A percentile compares a stretch with the other conserved stretches of the same genome.
phyloP scores from a whole-genome alignment of 2,329 filamentous ascomycete genomes.

The Pseudocercospora macadamiae region DNA sequence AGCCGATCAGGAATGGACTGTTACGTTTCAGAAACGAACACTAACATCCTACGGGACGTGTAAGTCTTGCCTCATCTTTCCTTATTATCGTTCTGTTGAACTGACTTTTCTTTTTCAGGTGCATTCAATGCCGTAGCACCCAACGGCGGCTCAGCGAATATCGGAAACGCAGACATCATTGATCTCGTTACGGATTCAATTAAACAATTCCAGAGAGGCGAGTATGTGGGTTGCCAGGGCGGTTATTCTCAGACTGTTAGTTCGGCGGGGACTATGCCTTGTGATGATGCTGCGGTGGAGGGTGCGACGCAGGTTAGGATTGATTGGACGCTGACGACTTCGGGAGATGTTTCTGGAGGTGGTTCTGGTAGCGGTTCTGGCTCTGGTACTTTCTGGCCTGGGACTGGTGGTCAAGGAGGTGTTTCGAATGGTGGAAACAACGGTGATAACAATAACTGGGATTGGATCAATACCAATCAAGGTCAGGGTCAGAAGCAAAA shows the following conservation, averaged over 20 bases:
- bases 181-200: conserved; percentile 17
- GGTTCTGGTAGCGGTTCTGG: background rate
- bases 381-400: background rate
- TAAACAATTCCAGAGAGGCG: conserved; percentile 2
- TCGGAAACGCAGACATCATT: conserved; percentile 19
- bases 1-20: conserved; percentile 15
- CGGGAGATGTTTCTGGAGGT: background rate
- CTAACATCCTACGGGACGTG: conserved; percentile 9
- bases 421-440: background rate
- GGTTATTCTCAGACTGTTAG: conserved; percentile 11
- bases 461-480: too few species aligned
- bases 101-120: conserved; percentile 7
- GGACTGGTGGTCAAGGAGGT: background rate
- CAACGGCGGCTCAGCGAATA: background rate
- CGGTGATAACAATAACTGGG: too few species aligned
- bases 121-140: conserved; percentile 12
- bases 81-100: too few species aligned
- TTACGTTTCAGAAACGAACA: background rate
- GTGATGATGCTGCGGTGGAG: conserved; percentile 4
- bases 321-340: conserved; percentile 13
- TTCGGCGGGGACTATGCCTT: conserved; percentile 17
- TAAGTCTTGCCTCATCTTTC: too few species aligned
- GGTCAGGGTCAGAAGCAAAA: too few species aligned
- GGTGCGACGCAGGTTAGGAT: conserved; percentile 12
- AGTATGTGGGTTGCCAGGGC: conserved; percentile 9